These are phyloP conservation scores for Acrodontium crateriforme DNA, from an alignment of 2,329 filamentous ascomycete genomes.

Conservation along the genomic window DNA sequence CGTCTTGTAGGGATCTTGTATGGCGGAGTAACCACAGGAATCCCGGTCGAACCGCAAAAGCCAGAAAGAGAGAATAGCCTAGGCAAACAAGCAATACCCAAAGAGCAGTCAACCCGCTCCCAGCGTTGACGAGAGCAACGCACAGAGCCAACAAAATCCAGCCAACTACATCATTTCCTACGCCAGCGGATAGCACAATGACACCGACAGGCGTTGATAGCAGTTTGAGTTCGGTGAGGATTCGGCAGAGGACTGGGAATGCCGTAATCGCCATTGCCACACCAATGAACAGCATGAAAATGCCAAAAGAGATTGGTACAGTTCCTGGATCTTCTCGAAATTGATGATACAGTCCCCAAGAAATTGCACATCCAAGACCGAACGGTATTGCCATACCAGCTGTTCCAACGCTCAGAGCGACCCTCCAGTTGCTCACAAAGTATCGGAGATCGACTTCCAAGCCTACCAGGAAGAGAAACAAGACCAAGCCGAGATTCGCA, in stretches of 20 bases:
- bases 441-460: conserved; percentile 74
- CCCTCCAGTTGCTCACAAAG: conserved; percentile 64
- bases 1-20: conserved; percentile 69
- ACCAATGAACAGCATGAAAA: conserved; percentile 69
- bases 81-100: conserved; percentile 67
- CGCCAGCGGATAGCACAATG: conserved; percentile 77
- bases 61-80: conserved; percentile 63
- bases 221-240: conserved; percentile 79
- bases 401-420: conserved; percentile 63
- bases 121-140: conserved; percentile 82
- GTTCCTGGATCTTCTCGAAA: conserved; percentile 47
- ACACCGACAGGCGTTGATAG: conserved; percentile 72
- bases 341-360: conserved; percentile 65
- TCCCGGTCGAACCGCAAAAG: conserved; percentile 55
- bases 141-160: conserved; percentile 91
- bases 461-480: conserved; percentile 80
- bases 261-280: conserved; percentile 55
- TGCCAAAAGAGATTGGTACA: conserved; percentile 45
- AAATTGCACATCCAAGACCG: conserved; percentile 64
- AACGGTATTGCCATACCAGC: conserved; percentile 75
- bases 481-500: conserved; percentile 68
- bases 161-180: conserved; percentile 81
- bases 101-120: conserved; percentile 65
- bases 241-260: conserved; percentile 85
- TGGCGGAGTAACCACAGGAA: conserved; percentile 63